Evolutionary conservation across 2,329 filamentous ascomycete genomes (phyloP).

Genomic region (Calonectria pseudoturangicola): DNA sequence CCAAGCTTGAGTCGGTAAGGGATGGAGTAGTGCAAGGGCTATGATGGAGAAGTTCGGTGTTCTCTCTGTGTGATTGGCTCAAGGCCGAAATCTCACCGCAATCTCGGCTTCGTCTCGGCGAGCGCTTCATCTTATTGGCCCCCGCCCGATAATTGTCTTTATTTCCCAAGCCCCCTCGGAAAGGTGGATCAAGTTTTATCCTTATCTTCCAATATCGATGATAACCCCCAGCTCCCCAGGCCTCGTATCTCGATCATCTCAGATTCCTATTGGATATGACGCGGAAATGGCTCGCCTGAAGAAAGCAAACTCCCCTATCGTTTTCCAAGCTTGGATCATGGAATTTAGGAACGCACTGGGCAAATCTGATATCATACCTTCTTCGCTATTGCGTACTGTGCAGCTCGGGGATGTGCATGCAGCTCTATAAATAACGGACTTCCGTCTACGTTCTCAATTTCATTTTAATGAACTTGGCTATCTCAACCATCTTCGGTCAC

Average conservation of each 20-base stretch:
- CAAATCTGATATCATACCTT: background rate
- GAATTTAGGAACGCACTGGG: background rate
- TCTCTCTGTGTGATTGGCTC: background rate
- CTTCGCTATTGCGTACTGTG: background rate
- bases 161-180: background rate
- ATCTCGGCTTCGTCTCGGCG: background rate
- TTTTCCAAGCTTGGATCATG: background rate
- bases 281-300: background rate
- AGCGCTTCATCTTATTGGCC: background rate
- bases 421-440: background rate
- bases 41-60: background rate
- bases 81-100: conserved; percentile 3
- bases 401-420: background rate
- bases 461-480: no score
- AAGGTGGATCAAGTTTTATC: background rate
- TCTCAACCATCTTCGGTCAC: no score
- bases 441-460: background rate
- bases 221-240: conserved; percentile 4
- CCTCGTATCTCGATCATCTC: background rate
- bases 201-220: conserved; percentile 8
- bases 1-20: no score
- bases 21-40: background rate
- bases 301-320: background rate
- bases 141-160: background rate
- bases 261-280: background rate